Evolutionary conservation across 768 basidiomycete genomes (phyloP), one percentile per base, ranked within the genome.

Genomic region (Leccinum obscurum): DNA sequence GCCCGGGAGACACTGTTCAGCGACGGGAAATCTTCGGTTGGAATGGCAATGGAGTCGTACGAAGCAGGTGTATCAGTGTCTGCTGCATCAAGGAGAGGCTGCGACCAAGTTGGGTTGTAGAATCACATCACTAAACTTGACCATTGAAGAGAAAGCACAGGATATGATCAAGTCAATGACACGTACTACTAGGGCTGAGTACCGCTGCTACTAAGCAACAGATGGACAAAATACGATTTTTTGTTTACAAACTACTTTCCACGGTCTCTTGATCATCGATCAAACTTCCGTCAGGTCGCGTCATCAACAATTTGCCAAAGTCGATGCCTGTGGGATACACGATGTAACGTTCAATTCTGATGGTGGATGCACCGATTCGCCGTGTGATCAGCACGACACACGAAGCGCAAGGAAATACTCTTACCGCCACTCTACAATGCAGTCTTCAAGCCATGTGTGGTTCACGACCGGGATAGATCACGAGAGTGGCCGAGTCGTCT

Each of bases 361-460:
- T 80, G 0, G 87, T 87, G 59, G 90, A 77, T 34, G 81, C 80
- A 15, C 73, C 73, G 9, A 20, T 39, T 1, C 28, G 28, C 28
- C 4, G 20, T 17, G 32, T 70, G 24, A 67, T 50, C 17, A 34
- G 3, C 20, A 51, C 8, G 2, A 50, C 15, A 46, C 1, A 7
- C 6, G 46, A 8, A 22, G 6, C 49, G 9, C 0, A n/a, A 37
- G 8, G 10, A 28, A 6, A 37, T 11, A 17, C 2, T 35, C 61
- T 51, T 46, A 70, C 52, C 82, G 81, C 94, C 95, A 97, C 54
- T 85, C 80, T n/a, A 85, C 75, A 68, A 95, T 90, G 69, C 92
- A 95, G 62, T 95, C 92, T 68, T 97, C 95, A 4, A 97, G 79
- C 93, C 93, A 97, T 0, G 82, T 81, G 66, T 98, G 95, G 65